A percentile compares a stretch with the other conserved stretches of the same genome.
Evolutionary conservation across 2,329 filamentous ascomycete species (phyloP).

Genomic region (Ceratocystis variospora): DNA sequence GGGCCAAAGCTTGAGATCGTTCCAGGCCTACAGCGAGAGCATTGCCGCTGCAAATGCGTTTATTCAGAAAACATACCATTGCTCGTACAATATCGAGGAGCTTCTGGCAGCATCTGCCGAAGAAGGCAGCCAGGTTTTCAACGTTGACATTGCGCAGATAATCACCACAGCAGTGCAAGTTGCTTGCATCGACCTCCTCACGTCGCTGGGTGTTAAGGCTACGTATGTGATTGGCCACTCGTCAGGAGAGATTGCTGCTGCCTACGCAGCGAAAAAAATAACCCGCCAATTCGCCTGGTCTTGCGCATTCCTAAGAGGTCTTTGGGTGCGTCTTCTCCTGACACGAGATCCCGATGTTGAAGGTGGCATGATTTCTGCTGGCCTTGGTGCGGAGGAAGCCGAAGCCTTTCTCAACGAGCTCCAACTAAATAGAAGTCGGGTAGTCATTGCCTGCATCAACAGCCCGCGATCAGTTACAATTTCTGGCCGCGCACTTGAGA

Average conservation of each 20-base stretch:
- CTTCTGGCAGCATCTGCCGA: constrained; percentile 1
- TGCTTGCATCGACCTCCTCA: constrained; percentile 31
- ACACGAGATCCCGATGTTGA: constrained; percentile 23
- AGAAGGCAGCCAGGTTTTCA: neutral
- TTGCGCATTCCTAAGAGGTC: constrained; percentile 31
- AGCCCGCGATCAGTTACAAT: constrained; percentile 33
- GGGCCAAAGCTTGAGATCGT: constrained; percentile 30
- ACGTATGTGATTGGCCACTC: constrained; percentile 32
- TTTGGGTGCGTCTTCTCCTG: constrained; percentile 25
- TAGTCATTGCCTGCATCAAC: constrained; percentile 33
- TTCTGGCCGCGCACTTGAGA: constrained; percentile 28
- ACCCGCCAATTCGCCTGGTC: constrained; percentile 29
- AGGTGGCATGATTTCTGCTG: constrained; percentile 33
- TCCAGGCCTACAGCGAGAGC: constrained; percentile 31
- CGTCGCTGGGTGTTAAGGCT: constrained; percentile 26
- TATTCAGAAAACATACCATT: constrained; percentile 21
- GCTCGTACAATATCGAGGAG: neutral
- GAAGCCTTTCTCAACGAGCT: constrained; percentile 23
- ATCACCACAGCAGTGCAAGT: constrained; percentile 32
- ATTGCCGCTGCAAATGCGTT: constrained; percentile 27
- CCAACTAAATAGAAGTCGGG: constrained; percentile 18
- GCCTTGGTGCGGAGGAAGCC: constrained; percentile 25
- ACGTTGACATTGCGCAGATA: constrained; percentile 29
- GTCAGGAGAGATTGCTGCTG: constrained; percentile 35
- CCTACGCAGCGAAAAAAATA: constrained; percentile 30